Base-by-base conservation (phyloP, 2,329 filamentous ascomycete species). In the Cercospora zeae-maydis region DNA sequence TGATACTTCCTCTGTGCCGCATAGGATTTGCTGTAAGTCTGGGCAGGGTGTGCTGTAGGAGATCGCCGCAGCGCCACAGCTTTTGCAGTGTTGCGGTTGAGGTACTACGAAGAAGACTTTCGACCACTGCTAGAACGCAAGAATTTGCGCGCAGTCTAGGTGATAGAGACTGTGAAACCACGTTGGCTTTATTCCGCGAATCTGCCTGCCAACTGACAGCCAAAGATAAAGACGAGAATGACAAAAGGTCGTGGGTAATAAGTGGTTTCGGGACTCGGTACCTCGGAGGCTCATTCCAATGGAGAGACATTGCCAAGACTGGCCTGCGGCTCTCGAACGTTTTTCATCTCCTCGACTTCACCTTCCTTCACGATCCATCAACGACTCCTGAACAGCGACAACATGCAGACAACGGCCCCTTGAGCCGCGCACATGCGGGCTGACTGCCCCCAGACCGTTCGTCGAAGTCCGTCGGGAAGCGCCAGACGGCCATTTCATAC, bases 401-500 rank as follows among this genome's bases (percentile, higher is more conserved):
- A 1, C 8, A 10, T 27, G 34, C 54, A 24, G 39, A 58, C 19
- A 37, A 24, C 31, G 8, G 21, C 9, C 16, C 6, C 34, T 55
- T 55, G 52, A 55, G 31, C 52, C 52, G 52, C 52, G 33, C 30
- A n/a, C 11, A 55, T 55, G 52, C 52, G 52, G 33, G 21, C 16
- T 13, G 14, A 21, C 14, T 21, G 3, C 55, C 37, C 21, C 30
- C 3, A n/a, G 34, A 37, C 45, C 6, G 24, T 47, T 47, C 55
- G 27, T 34, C n/a, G n/a, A 58, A 51, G 56, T n/a, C 42, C 56
- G 56, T 45, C 24, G 56, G 34, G 27, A 58, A 34, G 37, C 55
- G 55, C 30, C 8, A 47, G 16, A 31, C 55, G 24, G n/a, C 30
- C 31, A 21, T 31, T 27, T 34, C 56, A 37, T 42, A n/a, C 36